A percentile compares a stretch with the other conserved stretches of the same genome.
Evolutionary conservation across 805 yeast species (phyloP).

Genomic region (Ogataea degrootiae): DNA sequence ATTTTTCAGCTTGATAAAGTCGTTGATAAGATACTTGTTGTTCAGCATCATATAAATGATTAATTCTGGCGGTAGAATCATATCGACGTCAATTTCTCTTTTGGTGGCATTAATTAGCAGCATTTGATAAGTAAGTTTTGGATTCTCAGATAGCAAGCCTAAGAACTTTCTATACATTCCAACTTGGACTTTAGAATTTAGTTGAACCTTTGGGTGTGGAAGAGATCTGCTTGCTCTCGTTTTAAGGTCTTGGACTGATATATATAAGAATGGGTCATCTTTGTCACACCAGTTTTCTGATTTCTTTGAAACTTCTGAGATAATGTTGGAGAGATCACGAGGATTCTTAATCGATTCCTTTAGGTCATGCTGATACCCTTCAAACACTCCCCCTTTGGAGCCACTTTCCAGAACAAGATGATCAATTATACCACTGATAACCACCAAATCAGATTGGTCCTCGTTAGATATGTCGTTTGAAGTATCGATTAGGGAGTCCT

Average conservation of each 20-base stretch:
- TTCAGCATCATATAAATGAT: slow-evolving; percentile 35
- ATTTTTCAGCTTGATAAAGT: slow-evolving; percentile 38
- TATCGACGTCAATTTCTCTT: slow-evolving; percentile 45
- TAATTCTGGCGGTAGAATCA: slow-evolving; percentile 40
- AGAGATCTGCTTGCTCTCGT: slow-evolving; percentile 42
- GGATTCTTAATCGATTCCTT: slow-evolving; percentile 3
- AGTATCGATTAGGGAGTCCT: slow-evolving; percentile 7
- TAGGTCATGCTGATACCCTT: slow-evolving; percentile 20
- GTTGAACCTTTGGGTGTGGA: slow-evolving; percentile 51
- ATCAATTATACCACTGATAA: slow-evolving; percentile 66
- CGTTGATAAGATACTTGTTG: slow-evolving; percentile 35
- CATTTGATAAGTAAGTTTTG: slow-evolving; percentile 34
- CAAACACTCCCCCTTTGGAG: slow-evolving; percentile 9
- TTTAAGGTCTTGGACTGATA: slow-evolving; percentile 53
- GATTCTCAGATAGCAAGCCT: slow-evolving; percentile 29
- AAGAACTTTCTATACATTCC: slow-evolving; percentile 52
- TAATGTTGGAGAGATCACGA: slow-evolving; percentile 19
- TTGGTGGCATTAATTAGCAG: slow-evolving; percentile 42
- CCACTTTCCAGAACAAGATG: slow-evolving; percentile 31
- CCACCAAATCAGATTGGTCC: slow-evolving; percentile 26
- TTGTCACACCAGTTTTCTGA: slow-evolving; percentile 24
- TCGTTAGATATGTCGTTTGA: neutral
- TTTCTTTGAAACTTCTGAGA: slow-evolving; percentile 6
- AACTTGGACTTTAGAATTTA: slow-evolving; percentile 54
- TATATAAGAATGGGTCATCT: slow-evolving; percentile 21